Conservation (phyloP, 2,329 filamentous ascomycete species). For the Pseudogymnoascus sp. region DNA sequence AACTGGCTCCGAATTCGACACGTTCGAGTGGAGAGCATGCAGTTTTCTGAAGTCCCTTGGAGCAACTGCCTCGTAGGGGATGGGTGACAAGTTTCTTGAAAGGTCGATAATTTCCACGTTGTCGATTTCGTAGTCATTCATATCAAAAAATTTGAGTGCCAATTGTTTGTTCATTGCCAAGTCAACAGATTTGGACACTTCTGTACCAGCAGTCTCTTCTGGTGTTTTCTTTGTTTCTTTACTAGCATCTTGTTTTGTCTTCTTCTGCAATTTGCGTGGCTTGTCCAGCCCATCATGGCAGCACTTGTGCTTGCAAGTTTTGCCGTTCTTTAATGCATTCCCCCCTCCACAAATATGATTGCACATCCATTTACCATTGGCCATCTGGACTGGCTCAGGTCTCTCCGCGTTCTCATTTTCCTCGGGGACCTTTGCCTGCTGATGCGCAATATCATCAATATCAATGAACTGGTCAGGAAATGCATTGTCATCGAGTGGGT, state of each 20-base stretch:
- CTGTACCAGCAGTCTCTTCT: neutral
- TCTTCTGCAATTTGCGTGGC: constrained; percentile 29
- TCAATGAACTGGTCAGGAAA: constrained; percentile 39
- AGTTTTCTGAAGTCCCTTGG: constrained; percentile 24
- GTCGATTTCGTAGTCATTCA: neutral
- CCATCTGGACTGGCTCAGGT: constrained; percentile 42
- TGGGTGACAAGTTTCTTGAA: constrained; percentile 14
- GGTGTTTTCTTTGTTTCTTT: neutral
- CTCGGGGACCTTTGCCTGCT: constrained; percentile 16
- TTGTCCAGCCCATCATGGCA: constrained; percentile 64
- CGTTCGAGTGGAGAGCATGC: constrained; percentile 24
- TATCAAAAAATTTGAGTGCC: neutral
- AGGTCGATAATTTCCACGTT: constrained; percentile 26
- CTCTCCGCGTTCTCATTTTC: constrained; percentile 9
- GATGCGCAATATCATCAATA: constrained; percentile 46
- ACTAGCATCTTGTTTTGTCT: neutral
- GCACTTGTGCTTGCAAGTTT: constrained; percentile 60
- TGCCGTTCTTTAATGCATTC: constrained; percentile 30
- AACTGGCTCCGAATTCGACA: constrained; percentile 19
- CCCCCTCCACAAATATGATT: constrained; percentile 54
- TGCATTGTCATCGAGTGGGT: constrained; percentile 14
- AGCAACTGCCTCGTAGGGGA: constrained; percentile 17
- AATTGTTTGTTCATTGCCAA: neutral
- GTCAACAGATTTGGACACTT: neutral
- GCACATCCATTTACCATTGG: constrained; percentile 67